Base-by-base conservation (phyloP, 495 filamentous ascomycete genomes). In the Trichocladium antarcticum region DNA sequence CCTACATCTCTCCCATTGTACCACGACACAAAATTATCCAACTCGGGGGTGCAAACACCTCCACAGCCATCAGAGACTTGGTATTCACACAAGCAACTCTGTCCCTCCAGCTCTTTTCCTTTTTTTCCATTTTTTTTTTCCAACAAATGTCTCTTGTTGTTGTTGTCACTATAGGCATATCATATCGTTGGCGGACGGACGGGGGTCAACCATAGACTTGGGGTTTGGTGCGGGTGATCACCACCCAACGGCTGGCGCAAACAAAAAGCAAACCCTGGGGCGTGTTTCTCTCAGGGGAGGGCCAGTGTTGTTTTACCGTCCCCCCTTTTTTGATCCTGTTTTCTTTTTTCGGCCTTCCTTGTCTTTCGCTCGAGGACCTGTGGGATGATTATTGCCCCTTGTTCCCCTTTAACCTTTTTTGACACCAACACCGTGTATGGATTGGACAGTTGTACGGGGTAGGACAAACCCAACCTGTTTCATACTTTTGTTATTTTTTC, bases 141-240 rank as follows among this genome's bases (percentile, higher is more conserved):
- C 20, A 29, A n/a, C 0, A 49, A 37, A 32, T 5, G 5, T 10
- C 28, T 16, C 38, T 2, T 20, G 37, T 15, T 43, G 37, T 42
- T 20, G 20, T 49, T 43, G 32, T 43, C 38, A 42, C 38, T 36
- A 49, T 42, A 27, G 42, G 47, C 47, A 49, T 49, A n/a, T n/a
- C n/a, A n/a, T n/a, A n/a, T 31, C 42, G 20, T 27, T n/a, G 42
- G 39, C 47, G 47, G 47, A 43, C 42, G 47, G 47, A 49, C 42
- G 47, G 47, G 35, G n/a, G 21, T 49, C 47, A 43, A 49, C 22
- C 47, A 49, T 49, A 49, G 47, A 49, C 31, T 43, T 49, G 47
- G 47, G 32, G 36, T 32, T 35, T 20, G 45, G 45, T 38, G 45
- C 44, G n/a, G 44, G 34, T 29, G 37, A 8, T 20, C 45, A 48